phyloP scores from a whole-genome alignment of 352 stramenopile species.

The Pilasporangium apinafurcum region DNA sequence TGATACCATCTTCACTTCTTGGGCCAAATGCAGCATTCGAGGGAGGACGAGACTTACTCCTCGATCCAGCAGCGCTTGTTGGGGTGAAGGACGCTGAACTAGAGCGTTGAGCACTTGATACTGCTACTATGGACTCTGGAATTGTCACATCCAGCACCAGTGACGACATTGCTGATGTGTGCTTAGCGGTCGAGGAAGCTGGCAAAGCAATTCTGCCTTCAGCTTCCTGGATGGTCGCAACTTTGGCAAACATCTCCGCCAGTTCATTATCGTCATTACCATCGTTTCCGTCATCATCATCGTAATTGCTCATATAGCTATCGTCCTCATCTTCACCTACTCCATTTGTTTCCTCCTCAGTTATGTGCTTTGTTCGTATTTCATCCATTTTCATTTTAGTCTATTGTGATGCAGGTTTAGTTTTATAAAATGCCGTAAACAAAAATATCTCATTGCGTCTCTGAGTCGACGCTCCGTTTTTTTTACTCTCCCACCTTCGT shows the following conservation, averaged over 20 bases:
- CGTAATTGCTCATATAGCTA: conserved; percentile 33
- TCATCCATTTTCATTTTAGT: too few species aligned
- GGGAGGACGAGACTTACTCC: not conserved
- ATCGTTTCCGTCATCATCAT: conserved; percentile 20
- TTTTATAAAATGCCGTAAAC: too few species aligned
- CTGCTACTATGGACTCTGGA: conserved; percentile 1
- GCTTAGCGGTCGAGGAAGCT: not conserved
- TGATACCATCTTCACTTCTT: conserved; percentile 51
- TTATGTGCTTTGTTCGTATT: too few species aligned
- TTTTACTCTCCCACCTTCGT: too few species aligned
- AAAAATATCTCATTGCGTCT: too few species aligned
- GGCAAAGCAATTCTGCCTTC: conserved; percentile 13
- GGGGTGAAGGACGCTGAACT: conserved; percentile 2
- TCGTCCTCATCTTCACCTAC: conserved; percentile 18
- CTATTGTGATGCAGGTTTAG: too few species aligned
- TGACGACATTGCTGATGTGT: not conserved
- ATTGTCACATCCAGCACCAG: conserved; percentile 3
- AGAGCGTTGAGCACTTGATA: not conserved
- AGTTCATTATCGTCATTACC: conserved; percentile 51
- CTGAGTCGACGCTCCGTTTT: too few species aligned
- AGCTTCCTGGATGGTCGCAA: conserved; percentile 51
- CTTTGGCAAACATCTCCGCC: conserved; percentile 69
- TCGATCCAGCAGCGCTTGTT: conserved; percentile 1
- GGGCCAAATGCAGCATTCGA: not conserved
- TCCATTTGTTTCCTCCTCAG: conserved; percentile 12